Conservation (phyloP, 345 rosid species). For the Lepidium aucheri region DNA sequence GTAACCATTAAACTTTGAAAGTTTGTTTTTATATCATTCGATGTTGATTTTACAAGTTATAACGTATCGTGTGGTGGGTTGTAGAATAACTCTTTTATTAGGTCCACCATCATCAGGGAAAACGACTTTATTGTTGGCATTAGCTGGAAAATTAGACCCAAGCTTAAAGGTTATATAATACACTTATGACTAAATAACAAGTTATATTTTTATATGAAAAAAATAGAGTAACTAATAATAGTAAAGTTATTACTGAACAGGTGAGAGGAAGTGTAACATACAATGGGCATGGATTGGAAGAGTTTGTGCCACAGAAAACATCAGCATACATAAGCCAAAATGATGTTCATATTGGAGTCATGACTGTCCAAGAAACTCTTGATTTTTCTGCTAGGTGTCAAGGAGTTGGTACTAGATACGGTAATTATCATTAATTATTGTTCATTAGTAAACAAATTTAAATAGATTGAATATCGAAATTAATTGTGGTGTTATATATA, state of each 20-base stretch:
- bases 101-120: conserved; percentile 97
- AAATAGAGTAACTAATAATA: no score
- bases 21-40: neutral
- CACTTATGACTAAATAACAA: neutral
- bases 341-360: conserved; percentile 77
- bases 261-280: conserved; percentile 58
- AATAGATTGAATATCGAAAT: neutral
- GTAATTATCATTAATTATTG: conserved; percentile 23
- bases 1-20: conserved; percentile 20
- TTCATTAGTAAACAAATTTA: neutral
- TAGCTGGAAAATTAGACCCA: conserved; percentile 70
- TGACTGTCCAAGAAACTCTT: conserved; percentile 90
- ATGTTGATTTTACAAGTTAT: neutral
- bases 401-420: conserved; percentile 85
- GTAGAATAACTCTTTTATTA: conserved; percentile 62
- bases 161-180: conserved; percentile 41
- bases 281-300: conserved; percentile 58
- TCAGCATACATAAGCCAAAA: conserved; percentile 93
- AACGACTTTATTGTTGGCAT: conserved; percentile 69
- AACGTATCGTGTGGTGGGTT: conserved; percentile 3
- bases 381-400: conserved; percentile 94
- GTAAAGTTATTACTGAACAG: conserved; percentile 24
- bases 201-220: no score
- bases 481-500: neutral
- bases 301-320: conserved; percentile 76